Evolutionary conservation across 2,329 filamentous ascomycete species (phyloP).

Genomic region (Chalara sp.): DNA sequence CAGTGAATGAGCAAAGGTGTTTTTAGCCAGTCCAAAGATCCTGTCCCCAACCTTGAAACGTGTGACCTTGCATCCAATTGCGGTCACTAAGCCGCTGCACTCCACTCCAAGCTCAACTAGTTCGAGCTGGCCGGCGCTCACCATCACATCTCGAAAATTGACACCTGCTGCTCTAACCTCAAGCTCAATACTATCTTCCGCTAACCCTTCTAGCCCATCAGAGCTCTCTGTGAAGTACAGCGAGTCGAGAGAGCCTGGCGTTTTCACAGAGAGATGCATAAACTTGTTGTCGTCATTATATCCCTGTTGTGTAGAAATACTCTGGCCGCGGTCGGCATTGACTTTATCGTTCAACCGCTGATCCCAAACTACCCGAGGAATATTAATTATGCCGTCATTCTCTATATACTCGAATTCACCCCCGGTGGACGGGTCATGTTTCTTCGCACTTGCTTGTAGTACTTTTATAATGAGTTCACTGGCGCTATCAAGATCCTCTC

Average conservation of each 20-base stretch:
- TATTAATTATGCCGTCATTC: too few relatives aligned
- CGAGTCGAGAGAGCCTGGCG: slow-evolving; percentile 20
- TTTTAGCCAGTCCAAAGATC: slow-evolving; percentile 10
- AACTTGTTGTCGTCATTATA: too few relatives aligned
- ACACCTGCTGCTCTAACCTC: slow-evolving; percentile 22
- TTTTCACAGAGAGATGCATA: background rate
- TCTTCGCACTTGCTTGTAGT: too few relatives aligned
- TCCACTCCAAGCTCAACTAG: slow-evolving; percentile 25
- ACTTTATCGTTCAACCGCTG: too few relatives aligned
- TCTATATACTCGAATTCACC: too few relatives aligned
- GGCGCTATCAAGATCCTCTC: too few relatives aligned
- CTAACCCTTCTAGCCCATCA: slow-evolving; percentile 3
- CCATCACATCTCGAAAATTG: slow-evolving; percentile 24
- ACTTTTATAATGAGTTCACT: too few relatives aligned
- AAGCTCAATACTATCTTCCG: slow-evolving; percentile 20
- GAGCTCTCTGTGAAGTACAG: slow-evolving; percentile 21
- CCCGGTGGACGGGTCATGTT: too few relatives aligned
- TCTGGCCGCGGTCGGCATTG: too few relatives aligned
- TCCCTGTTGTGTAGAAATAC: too few relatives aligned
- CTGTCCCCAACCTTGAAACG: slow-evolving; percentile 25
- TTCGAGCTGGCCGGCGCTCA: slow-evolving; percentile 23
- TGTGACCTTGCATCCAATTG: slow-evolving; percentile 21
- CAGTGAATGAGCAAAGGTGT: background rate
- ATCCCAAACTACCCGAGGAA: too few relatives aligned
- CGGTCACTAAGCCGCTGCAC: slow-evolving; percentile 28